phyloP scores from a whole-genome alignment of 768 basidiomycete genomes.

The Goffeauzyma gilvescens region DNA sequence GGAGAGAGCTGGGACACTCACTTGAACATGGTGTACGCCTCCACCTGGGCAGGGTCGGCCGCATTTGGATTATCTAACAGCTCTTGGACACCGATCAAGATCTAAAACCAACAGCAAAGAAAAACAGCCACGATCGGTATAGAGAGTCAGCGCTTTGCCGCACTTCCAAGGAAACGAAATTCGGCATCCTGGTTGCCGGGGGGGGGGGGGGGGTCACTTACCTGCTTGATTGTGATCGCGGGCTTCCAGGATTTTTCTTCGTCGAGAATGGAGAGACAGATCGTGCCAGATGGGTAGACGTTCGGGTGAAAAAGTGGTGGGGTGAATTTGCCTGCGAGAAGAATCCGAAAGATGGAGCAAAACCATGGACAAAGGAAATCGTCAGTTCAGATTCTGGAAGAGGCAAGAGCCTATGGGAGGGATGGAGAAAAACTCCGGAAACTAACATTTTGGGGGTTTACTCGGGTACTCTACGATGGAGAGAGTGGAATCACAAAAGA shows the following conservation, averaged over 20 bases:
- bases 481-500: background rate
- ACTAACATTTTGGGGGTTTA: conserved; percentile 30
- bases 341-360: background rate
- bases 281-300: conserved; percentile 95
- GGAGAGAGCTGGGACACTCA: conserved; percentile 35
- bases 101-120: conserved; percentile 38
- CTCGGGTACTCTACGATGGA: conserved; percentile 25
- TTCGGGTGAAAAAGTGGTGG: conserved; percentile 95
- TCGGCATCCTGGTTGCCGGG: no score
- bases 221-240: conserved; percentile 77
- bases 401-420: background rate
- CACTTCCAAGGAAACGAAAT: no score
- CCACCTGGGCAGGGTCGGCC: conserved; percentile 91
- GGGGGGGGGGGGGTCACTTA: background rate
- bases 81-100: conserved; percentile 87
- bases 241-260: conserved; percentile 99
- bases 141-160: no score
- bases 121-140: no score
- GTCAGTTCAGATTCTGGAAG: background rate
- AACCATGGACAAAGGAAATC: conserved; percentile 1
- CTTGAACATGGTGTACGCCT: conserved; percentile 99
- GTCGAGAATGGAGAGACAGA: conserved; percentile 90
- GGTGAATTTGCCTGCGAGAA: conserved; percentile 88
- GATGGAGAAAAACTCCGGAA: background rate
- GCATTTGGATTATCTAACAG: conserved; percentile 88